Percentiles rank a stretch among this genome's conserved stretches.
Evolutionary conservation across 345 rosid species (phyloP).

Genomic region (Carallia brachiata): DNA sequence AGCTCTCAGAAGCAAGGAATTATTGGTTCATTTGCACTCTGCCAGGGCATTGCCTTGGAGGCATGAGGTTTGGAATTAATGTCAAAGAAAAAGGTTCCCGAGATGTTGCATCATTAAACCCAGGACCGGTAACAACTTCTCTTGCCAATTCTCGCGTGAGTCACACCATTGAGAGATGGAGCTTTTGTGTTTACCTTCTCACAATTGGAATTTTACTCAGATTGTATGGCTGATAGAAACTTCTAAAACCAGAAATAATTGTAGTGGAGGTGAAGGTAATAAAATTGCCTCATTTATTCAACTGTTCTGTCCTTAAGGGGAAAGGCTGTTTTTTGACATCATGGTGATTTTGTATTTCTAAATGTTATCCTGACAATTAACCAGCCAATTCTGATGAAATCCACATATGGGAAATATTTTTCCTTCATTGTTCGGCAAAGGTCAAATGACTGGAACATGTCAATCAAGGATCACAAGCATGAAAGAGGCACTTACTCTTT

Average conservation of each 20-base stretch:
- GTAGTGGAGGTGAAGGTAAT: neutral
- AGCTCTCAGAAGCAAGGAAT: slow-evolving; percentile 34
- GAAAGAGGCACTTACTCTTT: no score
- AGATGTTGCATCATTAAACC: neutral
- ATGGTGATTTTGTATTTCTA: no score
- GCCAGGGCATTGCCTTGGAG: slow-evolving; percentile 55
- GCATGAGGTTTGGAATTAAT: slow-evolving; percentile 48
- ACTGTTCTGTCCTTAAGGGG: neutral
- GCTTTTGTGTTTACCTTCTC: slow-evolving; percentile 1
- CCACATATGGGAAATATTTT: neutral
- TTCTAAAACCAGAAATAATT: neutral
- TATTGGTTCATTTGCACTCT: slow-evolving; percentile 52
- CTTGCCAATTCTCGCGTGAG: slow-evolving; percentile 9
- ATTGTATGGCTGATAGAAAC: neutral
- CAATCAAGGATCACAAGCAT: no score
- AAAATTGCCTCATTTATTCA: neutral
- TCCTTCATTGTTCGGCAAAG: neutral
- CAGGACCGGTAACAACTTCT: slow-evolving; percentile 11
- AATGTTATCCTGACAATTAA: no score
- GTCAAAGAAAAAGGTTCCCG: slow-evolving; percentile 18
- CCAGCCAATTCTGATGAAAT: no score
- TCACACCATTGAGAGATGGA: slow-evolving; percentile 11
- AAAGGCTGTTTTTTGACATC: neutral
- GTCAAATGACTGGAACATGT: no score
- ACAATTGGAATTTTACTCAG: slow-evolving; percentile 3